These are phyloP conservation scores for Phytophthora vignae DNA, from an alignment of 352 stramenopile species.

Conservation along the genomic window DNA sequence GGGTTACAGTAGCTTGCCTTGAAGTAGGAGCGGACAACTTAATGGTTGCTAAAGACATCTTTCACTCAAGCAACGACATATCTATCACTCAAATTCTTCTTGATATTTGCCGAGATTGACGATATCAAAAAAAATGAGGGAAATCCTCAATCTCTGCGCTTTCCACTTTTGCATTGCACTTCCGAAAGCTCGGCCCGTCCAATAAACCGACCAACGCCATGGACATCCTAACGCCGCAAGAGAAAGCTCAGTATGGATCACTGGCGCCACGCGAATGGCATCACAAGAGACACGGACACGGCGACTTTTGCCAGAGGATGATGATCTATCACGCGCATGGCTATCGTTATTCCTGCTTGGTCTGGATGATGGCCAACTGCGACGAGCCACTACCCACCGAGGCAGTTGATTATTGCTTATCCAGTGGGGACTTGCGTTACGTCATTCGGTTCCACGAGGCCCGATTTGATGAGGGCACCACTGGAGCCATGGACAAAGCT, in stretches of 20 bases:
- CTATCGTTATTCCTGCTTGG: background rate
- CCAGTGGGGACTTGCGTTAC: background rate
- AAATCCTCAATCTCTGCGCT: no score
- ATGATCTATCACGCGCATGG: background rate
- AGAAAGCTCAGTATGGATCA: background rate
- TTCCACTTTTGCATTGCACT: no score
- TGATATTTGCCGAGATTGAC: no score
- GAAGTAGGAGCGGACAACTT: no score
- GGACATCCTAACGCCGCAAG: background rate
- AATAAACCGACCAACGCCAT: no score
- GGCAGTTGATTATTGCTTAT: constrained; percentile 20
- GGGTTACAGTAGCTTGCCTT: no score
- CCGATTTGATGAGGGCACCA: constrained; percentile 13
- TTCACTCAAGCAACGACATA: no score
- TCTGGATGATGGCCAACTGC: background rate
- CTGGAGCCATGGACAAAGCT: constrained; percentile 18
- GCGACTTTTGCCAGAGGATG: background rate
- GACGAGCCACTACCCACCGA: constrained; percentile 1
- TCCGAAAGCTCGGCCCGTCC: no score
- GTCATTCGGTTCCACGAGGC: constrained; percentile 25
- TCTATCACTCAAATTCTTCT: no score
- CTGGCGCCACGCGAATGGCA: background rate
- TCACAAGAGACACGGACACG: background rate
- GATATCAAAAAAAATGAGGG: no score
- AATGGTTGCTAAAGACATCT: no score